Evolutionary conservation across 768 basidiomycete genomes (phyloP).

Genomic region (Trametes cingulata): DNA sequence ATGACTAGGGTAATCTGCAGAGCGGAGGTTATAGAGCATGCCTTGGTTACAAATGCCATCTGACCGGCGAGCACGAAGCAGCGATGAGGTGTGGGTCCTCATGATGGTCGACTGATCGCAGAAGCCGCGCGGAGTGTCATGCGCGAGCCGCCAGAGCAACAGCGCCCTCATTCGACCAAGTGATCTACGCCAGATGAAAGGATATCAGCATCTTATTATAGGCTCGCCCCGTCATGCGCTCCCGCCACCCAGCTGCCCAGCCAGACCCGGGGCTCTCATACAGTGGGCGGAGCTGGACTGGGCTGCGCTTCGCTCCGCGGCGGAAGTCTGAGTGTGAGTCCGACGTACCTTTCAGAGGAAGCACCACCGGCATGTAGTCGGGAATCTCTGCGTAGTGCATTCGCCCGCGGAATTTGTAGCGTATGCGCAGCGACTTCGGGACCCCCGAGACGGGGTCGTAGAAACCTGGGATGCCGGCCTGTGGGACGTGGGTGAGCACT

Average conservation of each 20-base stretch:
- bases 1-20: slow-evolving; percentile 5
- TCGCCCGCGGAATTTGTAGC: slow-evolving; percentile 74
- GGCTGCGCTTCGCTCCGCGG: background rate
- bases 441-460: slow-evolving; percentile 80
- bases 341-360: slow-evolving; percentile 71
- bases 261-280: background rate
- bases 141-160: slow-evolving; percentile 14
- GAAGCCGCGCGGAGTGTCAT: slow-evolving; percentile 12
- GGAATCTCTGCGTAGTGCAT: slow-evolving; percentile 78
- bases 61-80: slow-evolving; percentile 8
- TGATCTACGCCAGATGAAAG: slow-evolving; percentile 20
- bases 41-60: slow-evolving; percentile 7
- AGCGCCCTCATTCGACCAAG: slow-evolving; percentile 20
- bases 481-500: background rate
- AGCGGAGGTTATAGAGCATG: slow-evolving; percentile 3
- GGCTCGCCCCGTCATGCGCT: slow-evolving; percentile 7
- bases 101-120: slow-evolving; percentile 14
- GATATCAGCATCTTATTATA: slow-evolving; percentile 19
- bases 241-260: background rate
- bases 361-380: slow-evolving; percentile 66
- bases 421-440: slow-evolving; percentile 67
- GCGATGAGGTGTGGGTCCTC: slow-evolving; percentile 15
- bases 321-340: background rate
- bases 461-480: slow-evolving; percentile 82
- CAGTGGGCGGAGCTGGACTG: background rate